These are phyloP conservation scores for Wickerhamiella cacticola DNA, from an alignment of 805 yeast genomes.

Conservation along the genomic window DNA sequence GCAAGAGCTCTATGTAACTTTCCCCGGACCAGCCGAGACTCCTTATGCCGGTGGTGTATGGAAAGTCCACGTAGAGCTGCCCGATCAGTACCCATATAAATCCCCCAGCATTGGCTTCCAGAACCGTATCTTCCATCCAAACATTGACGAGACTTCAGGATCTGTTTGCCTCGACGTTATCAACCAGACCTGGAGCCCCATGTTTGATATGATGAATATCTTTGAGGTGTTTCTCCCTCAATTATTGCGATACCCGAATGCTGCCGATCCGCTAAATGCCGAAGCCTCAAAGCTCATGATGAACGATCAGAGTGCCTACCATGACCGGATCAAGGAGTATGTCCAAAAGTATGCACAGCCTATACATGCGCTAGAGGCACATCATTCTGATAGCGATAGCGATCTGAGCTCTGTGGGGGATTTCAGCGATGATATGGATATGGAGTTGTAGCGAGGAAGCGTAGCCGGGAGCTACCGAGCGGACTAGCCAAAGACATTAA, in stretches of 20 bases:
- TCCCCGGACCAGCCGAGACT: slow-evolving; percentile 75
- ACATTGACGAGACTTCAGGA: slow-evolving; percentile 79
- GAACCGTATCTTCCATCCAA: slow-evolving; percentile 88
- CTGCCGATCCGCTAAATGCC: slow-evolving; percentile 84
- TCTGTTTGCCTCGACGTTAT: slow-evolving; percentile 92
- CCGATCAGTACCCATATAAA: slow-evolving; percentile 90
- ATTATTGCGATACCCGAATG: slow-evolving; percentile 79
- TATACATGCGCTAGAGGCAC: slow-evolving; percentile 37
- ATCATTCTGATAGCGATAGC: slow-evolving; percentile 28
- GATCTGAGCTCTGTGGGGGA: slow-evolving; percentile 35
- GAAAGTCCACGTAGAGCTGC: slow-evolving; percentile 85
- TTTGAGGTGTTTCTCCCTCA: slow-evolving; percentile 93
- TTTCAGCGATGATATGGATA: slow-evolving; percentile 30
- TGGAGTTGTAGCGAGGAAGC: slow-evolving; percentile 30
- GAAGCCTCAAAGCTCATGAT: slow-evolving; percentile 75
- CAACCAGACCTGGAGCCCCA: slow-evolving; percentile 96
- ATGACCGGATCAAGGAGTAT: slow-evolving; percentile 52
- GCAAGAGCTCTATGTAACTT: slow-evolving; percentile 77
- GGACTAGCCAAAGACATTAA: too few relatives aligned
- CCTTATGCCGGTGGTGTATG: slow-evolving; percentile 85
- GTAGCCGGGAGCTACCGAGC: too few relatives aligned
- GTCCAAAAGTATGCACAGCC: slow-evolving; percentile 56
- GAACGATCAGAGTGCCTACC: slow-evolving; percentile 54
- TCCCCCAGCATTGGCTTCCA: slow-evolving; percentile 92
- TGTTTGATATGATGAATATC: slow-evolving; percentile 83